Percentiles rank a stretch among this genome's conserved stretches.
Conservation (phyloP, 2,329 filamentous ascomycete species). For the Didymella pomorum region DNA sequence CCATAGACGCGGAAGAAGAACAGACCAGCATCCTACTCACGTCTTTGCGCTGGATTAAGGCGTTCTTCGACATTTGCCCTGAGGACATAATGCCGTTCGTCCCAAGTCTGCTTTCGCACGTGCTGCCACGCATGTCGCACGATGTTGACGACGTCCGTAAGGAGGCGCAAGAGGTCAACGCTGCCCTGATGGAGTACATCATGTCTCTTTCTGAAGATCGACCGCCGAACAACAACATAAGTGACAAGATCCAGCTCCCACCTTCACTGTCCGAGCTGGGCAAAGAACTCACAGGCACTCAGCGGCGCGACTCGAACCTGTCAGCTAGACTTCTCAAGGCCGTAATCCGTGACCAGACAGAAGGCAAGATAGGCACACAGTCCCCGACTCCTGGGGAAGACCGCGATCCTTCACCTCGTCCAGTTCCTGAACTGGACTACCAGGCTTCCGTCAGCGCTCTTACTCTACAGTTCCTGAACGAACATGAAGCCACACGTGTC, state of each 20-base stretch:
- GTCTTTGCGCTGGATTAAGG: constrained; percentile 92
- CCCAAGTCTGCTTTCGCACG: constrained; percentile 87
- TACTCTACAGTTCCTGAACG: constrained; percentile 92
- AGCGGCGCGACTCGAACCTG: constrained; percentile 50
- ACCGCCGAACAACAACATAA: constrained; percentile 39
- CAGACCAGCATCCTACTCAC: constrained; percentile 80
- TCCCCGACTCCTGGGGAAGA: constrained; percentile 57
- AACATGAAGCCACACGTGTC: constrained; percentile 94
- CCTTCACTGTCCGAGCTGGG: constrained; percentile 49
- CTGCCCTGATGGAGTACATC: constrained; percentile 90
- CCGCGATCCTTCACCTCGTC: constrained; percentile 53
- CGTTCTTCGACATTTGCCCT: constrained; percentile 95
- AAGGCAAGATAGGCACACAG: constrained; percentile 40
- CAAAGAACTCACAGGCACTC: constrained; percentile 53
- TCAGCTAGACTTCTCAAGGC: constrained; percentile 47
- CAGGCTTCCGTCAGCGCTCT: constrained; percentile 92
- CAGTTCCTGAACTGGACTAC: constrained; percentile 82
- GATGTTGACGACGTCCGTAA: constrained; percentile 87
- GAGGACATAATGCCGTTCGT: constrained; percentile 96
- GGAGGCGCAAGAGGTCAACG: constrained; percentile 88
- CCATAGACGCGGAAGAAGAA: constrained; percentile 69
- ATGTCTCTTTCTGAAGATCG: constrained; percentile 78
- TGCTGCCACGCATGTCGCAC: constrained; percentile 93
- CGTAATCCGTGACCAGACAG: constrained; percentile 46
- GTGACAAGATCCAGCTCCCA: constrained; percentile 55